Base-by-base conservation (phyloP, 371 early-diverging fungal genomes). In the Synchytrium microbalum region DNA sequence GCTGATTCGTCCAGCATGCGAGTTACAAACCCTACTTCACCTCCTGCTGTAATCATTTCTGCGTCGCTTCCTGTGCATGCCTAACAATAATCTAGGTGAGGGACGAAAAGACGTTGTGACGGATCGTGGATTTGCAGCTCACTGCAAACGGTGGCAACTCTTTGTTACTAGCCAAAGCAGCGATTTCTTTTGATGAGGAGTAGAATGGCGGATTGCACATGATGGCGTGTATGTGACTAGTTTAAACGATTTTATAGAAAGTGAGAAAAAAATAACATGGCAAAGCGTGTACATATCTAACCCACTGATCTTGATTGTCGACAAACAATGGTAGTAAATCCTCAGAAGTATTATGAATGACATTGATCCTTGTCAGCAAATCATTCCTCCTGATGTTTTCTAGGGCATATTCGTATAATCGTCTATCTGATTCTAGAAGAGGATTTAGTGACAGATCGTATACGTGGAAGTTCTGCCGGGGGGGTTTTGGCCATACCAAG, bases 161-260 rank as follows among this genome's bases (percentile, higher is more conserved):
- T 57, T 88, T 88, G 24, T 64, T 67, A 10, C 56, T 52, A 3
- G 71, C 55, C 0, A 75, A 71, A 53, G 66, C 62, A 16, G 77
- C 73, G 3, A 85, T 68, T 33, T 85, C 80, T 38, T 72, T 72
- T 13, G 64, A 55, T 38, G 76, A 79, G 0, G 62, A 70, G 55
- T 84, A 89, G 63, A 89, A 89, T 1, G 89, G 89, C 3, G 89
- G 89, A 61, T 89, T 89, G 67, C 86, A 87, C 86, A 89, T 86
- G 54, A 74, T 62, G 87, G 87, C 28, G 74, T 68, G 69, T 78
- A 88, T 0, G 75, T 51, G 56, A 27, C 10, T 19, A 66, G 38
- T 25, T 59, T 29, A 13, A 0, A 59, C 8, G 64, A 61, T n/a
- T 65, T 63, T 10, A 14, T 59, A 56, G 52, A 63, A 26, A 63